Conservation (phyloP, 2,329 filamentous ascomycete species). For the Aplosporella prunicola region DNA sequence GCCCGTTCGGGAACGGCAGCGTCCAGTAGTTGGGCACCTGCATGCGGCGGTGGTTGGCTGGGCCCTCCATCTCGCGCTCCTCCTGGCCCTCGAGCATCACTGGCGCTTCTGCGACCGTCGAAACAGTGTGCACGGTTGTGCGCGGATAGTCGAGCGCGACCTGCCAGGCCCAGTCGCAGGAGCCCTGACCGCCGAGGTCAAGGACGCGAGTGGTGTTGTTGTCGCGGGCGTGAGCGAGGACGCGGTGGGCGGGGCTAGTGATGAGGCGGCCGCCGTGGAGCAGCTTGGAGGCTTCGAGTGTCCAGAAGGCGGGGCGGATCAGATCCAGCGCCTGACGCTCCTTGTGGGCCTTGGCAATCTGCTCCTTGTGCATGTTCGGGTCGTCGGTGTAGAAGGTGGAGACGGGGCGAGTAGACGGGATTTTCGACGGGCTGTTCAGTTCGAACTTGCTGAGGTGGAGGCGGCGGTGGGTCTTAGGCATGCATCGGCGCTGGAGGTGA, state of each 20-base stretch:
- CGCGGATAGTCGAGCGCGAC: constrained; percentile 78
- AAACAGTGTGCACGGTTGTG: constrained; percentile 79
- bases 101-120: constrained; percentile 42
- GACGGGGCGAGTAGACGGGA: constrained; percentile 34
- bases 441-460: constrained; percentile 80
- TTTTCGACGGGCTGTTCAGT: constrained; percentile 45
- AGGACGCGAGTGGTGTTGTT: constrained; percentile 63
- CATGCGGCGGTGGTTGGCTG: constrained; percentile 77
- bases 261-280: constrained; percentile 53
- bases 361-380: constrained; percentile 55
- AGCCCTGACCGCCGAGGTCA: constrained; percentile 74
- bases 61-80: constrained; percentile 52
- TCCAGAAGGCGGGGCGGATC: constrained; percentile 51
- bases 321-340: constrained; percentile 73
- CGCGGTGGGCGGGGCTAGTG: constrained; percentile 37
- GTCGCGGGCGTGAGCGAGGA: constrained; percentile 48
- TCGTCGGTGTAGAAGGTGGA: constrained; percentile 38
- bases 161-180: constrained; percentile 94
- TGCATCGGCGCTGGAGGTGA: constrained; percentile 70
- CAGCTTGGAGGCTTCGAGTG: constrained; percentile 51
- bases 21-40: constrained; percentile 67
- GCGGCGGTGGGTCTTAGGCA: constrained; percentile 63
- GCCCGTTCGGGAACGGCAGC: constrained; percentile 73
- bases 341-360: constrained; percentile 50
- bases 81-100: constrained; percentile 34